Percentiles rank a stretch among this genome's conserved stretches.
These are phyloP conservation scores for Areca catechu DNA, from an alignment of 176 grass and related monocot species.

Conservation along the genomic window DNA sequence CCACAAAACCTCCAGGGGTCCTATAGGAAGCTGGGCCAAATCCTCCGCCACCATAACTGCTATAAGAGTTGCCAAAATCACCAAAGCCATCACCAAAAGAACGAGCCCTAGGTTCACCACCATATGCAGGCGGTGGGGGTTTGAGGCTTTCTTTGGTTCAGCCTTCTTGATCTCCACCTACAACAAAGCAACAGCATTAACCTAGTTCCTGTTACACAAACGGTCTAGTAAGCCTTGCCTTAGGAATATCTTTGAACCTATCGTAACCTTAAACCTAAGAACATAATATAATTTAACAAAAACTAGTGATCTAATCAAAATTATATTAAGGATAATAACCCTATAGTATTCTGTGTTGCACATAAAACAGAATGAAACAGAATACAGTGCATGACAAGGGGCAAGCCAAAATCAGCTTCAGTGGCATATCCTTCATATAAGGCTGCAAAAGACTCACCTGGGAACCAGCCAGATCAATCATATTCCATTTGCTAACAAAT, in stretches of 20 bases:
- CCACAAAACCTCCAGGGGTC: conserved; percentile 26
- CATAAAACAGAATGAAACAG: too few species aligned
- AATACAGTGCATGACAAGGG: background rate
- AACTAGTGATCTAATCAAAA: background rate
- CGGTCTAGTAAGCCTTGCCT: conserved; percentile 8
- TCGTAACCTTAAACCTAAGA: background rate
- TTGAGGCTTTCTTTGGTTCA: conserved; percentile 95
- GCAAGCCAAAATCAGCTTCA: background rate
- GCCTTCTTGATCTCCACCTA: conserved; percentile 99
- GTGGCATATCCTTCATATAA: conserved; percentile 19
- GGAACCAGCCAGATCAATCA: conserved; percentile 71
- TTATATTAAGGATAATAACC: too few species aligned
- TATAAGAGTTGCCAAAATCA: conserved; percentile 30
- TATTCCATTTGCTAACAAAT: conserved; percentile 84
- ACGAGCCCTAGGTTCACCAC: conserved; percentile 57
- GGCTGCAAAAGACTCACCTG: conserved; percentile 52
- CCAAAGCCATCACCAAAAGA: conserved; percentile 53
- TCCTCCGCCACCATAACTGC: conserved; percentile 31
- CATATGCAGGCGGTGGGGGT: conserved; percentile 38
- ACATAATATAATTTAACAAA: background rate
- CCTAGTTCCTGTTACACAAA: conserved; percentile 41
- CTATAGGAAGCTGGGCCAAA: conserved; percentile 38
- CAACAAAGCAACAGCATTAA: conserved; percentile 64
- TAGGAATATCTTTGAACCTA: conserved; percentile 1
- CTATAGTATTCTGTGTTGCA: too few species aligned